Conservation (phyloP, 305 asterid genomes). For the Coffea humblotiana region DNA sequence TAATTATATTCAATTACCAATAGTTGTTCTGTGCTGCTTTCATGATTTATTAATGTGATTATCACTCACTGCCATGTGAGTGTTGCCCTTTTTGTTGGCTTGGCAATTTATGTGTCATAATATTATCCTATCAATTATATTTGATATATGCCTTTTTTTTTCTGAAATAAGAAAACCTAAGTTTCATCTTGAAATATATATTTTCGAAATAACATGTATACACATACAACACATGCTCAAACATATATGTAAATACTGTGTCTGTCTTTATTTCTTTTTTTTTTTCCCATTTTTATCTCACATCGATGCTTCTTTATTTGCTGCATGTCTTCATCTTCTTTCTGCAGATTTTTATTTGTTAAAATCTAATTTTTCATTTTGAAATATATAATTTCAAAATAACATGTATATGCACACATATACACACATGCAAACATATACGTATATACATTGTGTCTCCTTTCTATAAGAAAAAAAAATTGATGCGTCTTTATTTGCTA, state of each 20-base stretch:
- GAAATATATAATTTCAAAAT: too few species aligned
- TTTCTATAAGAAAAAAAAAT: not conserved
- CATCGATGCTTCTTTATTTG: not conserved
- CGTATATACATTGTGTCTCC: too few species aligned
- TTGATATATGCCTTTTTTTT: not conserved
- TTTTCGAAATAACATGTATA: too few species aligned
- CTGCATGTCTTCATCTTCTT: not conserved
- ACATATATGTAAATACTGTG: not conserved
- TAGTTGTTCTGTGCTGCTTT: not conserved
- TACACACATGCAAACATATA: too few species aligned
- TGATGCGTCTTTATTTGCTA: not conserved
- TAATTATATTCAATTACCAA: not conserved
- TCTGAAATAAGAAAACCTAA: not conserved
- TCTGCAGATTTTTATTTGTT: constrained; percentile 14
- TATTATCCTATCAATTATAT: not conserved
- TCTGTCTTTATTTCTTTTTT: not conserved
- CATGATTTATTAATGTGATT: not conserved
- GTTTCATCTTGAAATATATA: not conserved
- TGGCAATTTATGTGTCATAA: not conserved
- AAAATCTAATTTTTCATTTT: too few species aligned
- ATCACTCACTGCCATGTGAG: not conserved
- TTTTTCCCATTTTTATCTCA: not conserved
- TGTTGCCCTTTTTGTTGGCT: not conserved
- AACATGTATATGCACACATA: too few species aligned
- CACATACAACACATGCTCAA: too few species aligned